Evolutionary conservation across 1,284 basidiomycete species (phyloP).

Genomic region (Pseudozyma flocculosa): DNA sequence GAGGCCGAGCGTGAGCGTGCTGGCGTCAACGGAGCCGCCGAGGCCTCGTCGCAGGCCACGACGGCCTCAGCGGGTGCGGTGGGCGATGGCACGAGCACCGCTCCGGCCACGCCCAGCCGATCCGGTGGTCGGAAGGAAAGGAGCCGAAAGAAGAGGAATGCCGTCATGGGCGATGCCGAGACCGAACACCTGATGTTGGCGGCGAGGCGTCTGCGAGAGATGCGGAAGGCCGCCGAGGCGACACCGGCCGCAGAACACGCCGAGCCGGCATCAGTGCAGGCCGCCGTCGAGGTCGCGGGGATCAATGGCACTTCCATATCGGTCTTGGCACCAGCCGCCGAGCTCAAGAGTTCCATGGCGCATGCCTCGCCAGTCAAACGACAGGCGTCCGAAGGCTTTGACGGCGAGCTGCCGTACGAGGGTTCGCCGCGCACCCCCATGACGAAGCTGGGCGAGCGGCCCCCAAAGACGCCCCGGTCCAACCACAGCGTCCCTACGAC

Average conservation of each 20-base stretch:
- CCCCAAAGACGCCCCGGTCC: slow-evolving; percentile 30
- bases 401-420: slow-evolving; percentile 7
- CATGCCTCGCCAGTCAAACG: slow-evolving; percentile 32
- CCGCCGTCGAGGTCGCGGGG: too few relatives aligned
- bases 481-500: slow-evolving; percentile 21
- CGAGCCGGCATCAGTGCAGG: too few relatives aligned
- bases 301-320: slow-evolving; percentile 1
- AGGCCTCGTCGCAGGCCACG: slow-evolving; percentile 10
- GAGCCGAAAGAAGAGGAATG: slow-evolving; percentile 32
- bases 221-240: slow-evolving; percentile 32
- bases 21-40: not conserved
- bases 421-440: slow-evolving; percentile 25
- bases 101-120: slow-evolving; percentile 35
- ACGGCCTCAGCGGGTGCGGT: slow-evolving; percentile 2
- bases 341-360: slow-evolving; percentile 8
- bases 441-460: slow-evolving; percentile 18
- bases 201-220: slow-evolving; percentile 50
- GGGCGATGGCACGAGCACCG: not conserved
- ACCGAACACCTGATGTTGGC: slow-evolving; percentile 60
- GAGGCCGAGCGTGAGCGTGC: slow-evolving; percentile 3
- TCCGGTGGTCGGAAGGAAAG: slow-evolving; percentile 32
- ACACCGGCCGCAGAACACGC: slow-evolving; percentile 3
- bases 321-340: slow-evolving; percentile 22
- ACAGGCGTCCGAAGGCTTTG: slow-evolving; percentile 33
- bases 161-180: slow-evolving; percentile 60